Evolutionary conservation across 441 rosid species (phyloP), one percentile per base, ranked within the genome.

Genomic region (Corymbia citriodora): DNA sequence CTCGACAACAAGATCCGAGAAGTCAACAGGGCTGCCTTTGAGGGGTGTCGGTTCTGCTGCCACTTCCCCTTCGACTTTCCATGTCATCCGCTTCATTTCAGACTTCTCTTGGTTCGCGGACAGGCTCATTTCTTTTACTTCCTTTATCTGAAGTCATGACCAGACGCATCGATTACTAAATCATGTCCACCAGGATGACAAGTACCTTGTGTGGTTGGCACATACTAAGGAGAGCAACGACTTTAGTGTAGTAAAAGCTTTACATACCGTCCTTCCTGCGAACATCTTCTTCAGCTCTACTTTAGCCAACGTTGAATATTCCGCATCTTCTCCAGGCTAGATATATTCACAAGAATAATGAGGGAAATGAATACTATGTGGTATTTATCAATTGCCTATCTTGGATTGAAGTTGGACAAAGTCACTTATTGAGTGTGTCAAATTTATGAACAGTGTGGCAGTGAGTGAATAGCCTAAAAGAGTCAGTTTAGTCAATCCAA

Each of bases 201-300:
- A 40, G 21, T 74, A 23, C 15, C 12, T 1, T 13, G 29, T 40
- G 16, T 40, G 0, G n/a, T 11, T 74, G n/a, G 85, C 10, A 40
- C 85, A 40, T 74, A 40, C 50, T 74, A 11, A 74, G 85, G 40
- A 74, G 85, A 74, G 50, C n/a, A 74, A 40, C 48, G 85, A 45
- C 85, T 21, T 3, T 40, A 48, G 16, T 48, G 19, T 61, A 87
- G 82, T 21, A 90, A 50, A 7, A 53, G 48, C 11, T 63, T n/a
- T 83, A 15, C 93, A 53, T 94, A 97, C 99, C 36, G 88, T 90
- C 94, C 93, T 98, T 87, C 94, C 94, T 2, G 87, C 54, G n/a
- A 97, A 97, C 95, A 97, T 88, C 95, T 94, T 96, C 95, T 95
- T 95, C 68, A 97, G 93, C 92, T 98, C 98, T 55, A 97, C 98